Evolutionary conservation across 768 basidiomycete genomes (phyloP).

Genomic region (Termitomyces sp.): DNA sequence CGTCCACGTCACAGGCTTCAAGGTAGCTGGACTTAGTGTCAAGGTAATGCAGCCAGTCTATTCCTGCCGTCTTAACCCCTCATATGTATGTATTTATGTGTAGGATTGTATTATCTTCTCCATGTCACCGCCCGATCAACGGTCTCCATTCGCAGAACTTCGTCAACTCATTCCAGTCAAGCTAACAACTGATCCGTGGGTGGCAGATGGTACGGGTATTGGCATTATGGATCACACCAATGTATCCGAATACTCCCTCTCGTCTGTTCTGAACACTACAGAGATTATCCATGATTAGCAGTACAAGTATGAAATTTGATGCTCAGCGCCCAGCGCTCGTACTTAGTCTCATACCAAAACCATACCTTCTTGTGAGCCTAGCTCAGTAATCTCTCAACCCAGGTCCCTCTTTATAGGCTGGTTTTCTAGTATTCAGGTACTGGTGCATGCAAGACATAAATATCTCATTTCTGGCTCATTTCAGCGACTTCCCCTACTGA

Average conservation of each 20-base stretch:
- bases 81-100: not conserved
- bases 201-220: slow-evolving; percentile 36
- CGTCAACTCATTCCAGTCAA: slow-evolving; percentile 63
- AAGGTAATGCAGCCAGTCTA: slow-evolving; percentile 41
- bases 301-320: too few species aligned
- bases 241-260: slow-evolving; percentile 15
- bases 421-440: not conserved
- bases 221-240: slow-evolving; percentile 8
- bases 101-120: slow-evolving; percentile 70
- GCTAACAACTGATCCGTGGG: slow-evolving; percentile 63
- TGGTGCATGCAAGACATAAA: not conserved
- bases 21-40: slow-evolving; percentile 60
- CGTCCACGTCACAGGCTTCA: slow-evolving; percentile 61
- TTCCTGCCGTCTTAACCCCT: not conserved
- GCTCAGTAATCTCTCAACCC: too few species aligned
- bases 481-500: not conserved
- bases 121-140: slow-evolving; percentile 54
- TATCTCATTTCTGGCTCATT: not conserved
- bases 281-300: too few species aligned
- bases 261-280: slow-evolving; percentile 5
- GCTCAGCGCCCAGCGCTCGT: too few species aligned
- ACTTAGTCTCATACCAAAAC: too few species aligned
- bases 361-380: too few species aligned
- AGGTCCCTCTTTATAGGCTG: not conserved
- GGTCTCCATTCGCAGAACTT: slow-evolving; percentile 57